phyloP scores from a whole-genome alignment of 1,139 yeast genomes.

The Arxiozyma bovina region DNA sequence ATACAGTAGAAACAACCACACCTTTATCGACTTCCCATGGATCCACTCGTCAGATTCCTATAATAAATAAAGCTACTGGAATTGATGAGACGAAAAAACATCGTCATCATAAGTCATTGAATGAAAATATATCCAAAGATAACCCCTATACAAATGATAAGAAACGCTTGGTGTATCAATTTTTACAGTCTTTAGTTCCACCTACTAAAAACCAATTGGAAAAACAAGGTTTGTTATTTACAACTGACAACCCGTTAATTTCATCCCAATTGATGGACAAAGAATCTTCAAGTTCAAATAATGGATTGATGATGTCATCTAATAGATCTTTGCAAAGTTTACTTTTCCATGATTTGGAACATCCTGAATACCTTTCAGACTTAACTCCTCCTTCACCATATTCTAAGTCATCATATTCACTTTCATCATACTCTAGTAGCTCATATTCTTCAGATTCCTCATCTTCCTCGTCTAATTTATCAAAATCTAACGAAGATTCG shows the following conservation, averaged over 20 bases:
- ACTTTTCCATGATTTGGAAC: slow-evolving; percentile 16
- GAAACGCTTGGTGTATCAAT: slow-evolving; percentile 14
- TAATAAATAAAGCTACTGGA: not conserved
- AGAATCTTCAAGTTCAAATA: not conserved
- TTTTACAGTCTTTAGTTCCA: slow-evolving; percentile 14
- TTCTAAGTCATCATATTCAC: slow-evolving; percentile 1
- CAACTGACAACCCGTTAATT: slow-evolving; percentile 2
- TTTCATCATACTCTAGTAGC: slow-evolving; percentile 3
- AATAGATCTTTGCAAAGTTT: slow-evolving; percentile 17
- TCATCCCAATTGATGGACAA: not conserved
- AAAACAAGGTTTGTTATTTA: slow-evolving; percentile 5
- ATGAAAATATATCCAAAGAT: not conserved
- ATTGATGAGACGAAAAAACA: not conserved
- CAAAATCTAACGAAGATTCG: not conserved
- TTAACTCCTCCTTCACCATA: slow-evolving; percentile 2
- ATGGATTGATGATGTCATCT: slow-evolving; percentile 1
- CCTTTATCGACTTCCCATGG: not conserved
- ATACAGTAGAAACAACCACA: not conserved
- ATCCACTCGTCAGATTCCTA: not conserved
- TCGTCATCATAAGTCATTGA: not conserved
- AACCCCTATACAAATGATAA: slow-evolving; percentile 8
- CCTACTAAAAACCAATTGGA: slow-evolving; percentile 7
- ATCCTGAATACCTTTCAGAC: not conserved
- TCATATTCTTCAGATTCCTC: slow-evolving; percentile 4
- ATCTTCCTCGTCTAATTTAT: slow-evolving; percentile 3